Conservation (phyloP, 306 rosid species). For the Begonia fuchsioides region DNA sequence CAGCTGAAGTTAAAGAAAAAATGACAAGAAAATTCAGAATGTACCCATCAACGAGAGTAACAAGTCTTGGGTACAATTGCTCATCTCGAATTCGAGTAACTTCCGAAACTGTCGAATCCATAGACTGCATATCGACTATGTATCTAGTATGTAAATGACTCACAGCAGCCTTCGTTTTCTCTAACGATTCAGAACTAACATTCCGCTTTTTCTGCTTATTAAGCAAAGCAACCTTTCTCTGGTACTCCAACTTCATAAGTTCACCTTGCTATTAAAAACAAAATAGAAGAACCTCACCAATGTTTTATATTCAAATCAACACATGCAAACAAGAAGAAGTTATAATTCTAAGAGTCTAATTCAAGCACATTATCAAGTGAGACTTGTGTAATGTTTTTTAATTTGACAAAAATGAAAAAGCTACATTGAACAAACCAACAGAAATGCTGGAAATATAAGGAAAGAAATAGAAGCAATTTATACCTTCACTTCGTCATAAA, state of each 20-base stretch:
- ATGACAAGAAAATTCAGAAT: background rate
- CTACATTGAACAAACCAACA: background rate
- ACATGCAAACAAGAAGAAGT: background rate
- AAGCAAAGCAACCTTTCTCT: conserved; percentile 57
- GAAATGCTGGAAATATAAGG: background rate
- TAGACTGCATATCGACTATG: conserved; percentile 83
- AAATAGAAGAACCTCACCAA: too few species aligned
- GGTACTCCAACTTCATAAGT: conserved; percentile 76
- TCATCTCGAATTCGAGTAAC: conserved; percentile 65
- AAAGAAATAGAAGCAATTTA: background rate
- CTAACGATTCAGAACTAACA: conserved; percentile 54
- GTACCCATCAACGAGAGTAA: conserved; percentile 51
- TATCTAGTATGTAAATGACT: conserved; percentile 82
- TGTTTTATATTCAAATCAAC: too few species aligned
- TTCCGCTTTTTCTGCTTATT: conserved; percentile 69
- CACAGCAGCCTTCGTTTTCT: conserved; percentile 74
- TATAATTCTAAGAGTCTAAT: too few species aligned
- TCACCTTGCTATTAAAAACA: conserved; percentile 61
- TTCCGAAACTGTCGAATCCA: conserved; percentile 81
- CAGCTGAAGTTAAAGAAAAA: background rate
- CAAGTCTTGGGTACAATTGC: conserved; percentile 68
- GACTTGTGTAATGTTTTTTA: too few species aligned
- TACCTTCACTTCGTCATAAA: conserved; percentile 89
- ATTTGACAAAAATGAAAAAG: too few species aligned
- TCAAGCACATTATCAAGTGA: too few species aligned